phyloP scores from a whole-genome alignment of 2,329 filamentous ascomycete species.

The Sphaceloma murrayae region DNA sequence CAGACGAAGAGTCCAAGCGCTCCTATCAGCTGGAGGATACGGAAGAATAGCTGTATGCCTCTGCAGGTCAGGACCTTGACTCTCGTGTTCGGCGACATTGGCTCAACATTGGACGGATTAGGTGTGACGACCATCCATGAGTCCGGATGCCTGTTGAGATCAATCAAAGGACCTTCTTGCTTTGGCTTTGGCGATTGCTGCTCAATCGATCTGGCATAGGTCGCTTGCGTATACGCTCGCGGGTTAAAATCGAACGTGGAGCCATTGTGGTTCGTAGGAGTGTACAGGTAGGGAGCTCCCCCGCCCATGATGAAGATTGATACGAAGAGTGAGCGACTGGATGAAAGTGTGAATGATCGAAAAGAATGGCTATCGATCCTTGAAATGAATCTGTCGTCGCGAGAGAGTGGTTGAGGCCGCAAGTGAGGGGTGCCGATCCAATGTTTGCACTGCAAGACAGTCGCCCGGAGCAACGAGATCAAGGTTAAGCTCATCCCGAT shows the following conservation, averaged over 20 bases:
- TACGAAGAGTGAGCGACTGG: conserved; percentile 1
- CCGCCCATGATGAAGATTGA: conserved; percentile 38
- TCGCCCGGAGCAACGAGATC: conserved; percentile 9
- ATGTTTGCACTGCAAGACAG: conserved; percentile 11
- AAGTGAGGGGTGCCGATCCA: neutral
- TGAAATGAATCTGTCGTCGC: conserved; percentile 6
- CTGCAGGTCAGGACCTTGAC: conserved; percentile 59
- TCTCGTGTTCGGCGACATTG: conserved; percentile 63
- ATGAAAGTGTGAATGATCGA: neutral
- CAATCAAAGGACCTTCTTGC: conserved; percentile 64
- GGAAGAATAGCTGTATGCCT: conserved; percentile 57
- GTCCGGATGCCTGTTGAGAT: conserved; percentile 80
- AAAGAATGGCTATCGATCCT: conserved; percentile 1
- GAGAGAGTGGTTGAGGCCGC: conserved; percentile 1
- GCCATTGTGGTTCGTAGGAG: conserved; percentile 42
- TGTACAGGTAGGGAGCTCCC: conserved; percentile 66
- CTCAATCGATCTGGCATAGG: conserved; percentile 53
- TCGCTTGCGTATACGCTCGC: conserved; percentile 73
- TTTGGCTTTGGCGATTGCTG: conserved; percentile 47
- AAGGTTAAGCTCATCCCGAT: conserved; percentile 10
- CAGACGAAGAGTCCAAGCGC: conserved; percentile 64
- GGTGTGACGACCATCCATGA: conserved; percentile 56
- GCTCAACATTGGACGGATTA: conserved; percentile 50
- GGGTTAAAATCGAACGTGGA: conserved; percentile 63
- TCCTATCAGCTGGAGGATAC: conserved; percentile 57